These are phyloP conservation scores for Pythium pectinolyticum DNA, from an alignment of 352 stramenopile genomes.

Conservation along the genomic window DNA sequence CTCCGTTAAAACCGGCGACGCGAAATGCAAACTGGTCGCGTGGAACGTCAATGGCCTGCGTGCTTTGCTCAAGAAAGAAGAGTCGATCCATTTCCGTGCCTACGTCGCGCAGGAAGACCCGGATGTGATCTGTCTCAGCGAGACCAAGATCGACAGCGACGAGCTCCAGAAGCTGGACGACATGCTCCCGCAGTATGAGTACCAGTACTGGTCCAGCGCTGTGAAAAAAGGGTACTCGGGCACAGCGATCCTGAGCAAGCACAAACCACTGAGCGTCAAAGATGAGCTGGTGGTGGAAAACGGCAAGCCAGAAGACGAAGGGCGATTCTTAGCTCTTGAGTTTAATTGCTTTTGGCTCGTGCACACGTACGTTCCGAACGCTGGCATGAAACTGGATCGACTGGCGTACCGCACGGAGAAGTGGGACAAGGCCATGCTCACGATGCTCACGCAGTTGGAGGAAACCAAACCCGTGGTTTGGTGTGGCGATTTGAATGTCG, in stretches of 20 bases:
- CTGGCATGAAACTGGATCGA: conserved; percentile 69
- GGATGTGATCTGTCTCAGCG: conserved; percentile 81
- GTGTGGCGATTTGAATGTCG: conserved; percentile 86
- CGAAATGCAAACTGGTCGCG: conserved; percentile 52
- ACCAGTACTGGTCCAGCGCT: conserved; percentile 80
- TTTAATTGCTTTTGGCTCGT: conserved; percentile 79
- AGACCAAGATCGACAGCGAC: conserved; percentile 80
- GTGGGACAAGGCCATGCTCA: conserved; percentile 77
- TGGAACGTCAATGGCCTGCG: conserved; percentile 88
- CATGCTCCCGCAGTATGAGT: conserved; percentile 66
- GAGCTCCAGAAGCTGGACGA: conserved; percentile 77
- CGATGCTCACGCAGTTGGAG: conserved; percentile 70
- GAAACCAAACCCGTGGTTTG: conserved; percentile 78
- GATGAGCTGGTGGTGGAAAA: conserved; percentile 62
- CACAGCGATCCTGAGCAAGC: conserved; percentile 74
- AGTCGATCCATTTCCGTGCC: conserved; percentile 62
- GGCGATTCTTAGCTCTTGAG: conserved; percentile 77
- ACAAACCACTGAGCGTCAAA: conserved; percentile 66
- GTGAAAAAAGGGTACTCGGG: conserved; percentile 79
- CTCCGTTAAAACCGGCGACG: conserved; percentile 6
- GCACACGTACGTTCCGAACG: conserved; percentile 78
- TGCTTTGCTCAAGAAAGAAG: conserved; percentile 69
- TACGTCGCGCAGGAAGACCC: conserved; percentile 80
- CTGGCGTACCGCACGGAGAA: conserved; percentile 69
- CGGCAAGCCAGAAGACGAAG: conserved; percentile 60